Conservation (phyloP, 2,329 filamentous ascomycete species). For the Colletotrichum orchidophilum region DNA sequence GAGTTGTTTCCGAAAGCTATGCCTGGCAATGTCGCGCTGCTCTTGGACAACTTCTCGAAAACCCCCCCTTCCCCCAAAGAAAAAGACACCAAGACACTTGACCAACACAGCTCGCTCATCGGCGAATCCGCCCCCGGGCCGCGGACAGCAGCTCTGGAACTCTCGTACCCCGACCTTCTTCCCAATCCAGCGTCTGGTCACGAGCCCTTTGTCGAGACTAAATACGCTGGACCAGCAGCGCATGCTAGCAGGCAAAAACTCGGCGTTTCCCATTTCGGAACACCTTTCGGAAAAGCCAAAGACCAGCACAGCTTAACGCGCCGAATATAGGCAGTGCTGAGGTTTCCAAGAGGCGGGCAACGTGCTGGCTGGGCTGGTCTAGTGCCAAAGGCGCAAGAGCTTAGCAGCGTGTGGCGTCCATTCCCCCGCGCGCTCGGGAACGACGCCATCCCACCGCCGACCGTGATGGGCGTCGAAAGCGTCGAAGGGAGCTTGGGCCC, state of each 20-base stretch:
- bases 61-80: too few species aligned
- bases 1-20: too few species aligned
- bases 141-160: background rate
- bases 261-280: background rate
- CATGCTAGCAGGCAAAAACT: background rate
- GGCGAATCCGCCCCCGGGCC: background rate
- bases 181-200: background rate
- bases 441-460: background rate
- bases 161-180: background rate
- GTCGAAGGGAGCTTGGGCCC: background rate
- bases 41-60: too few species aligned
- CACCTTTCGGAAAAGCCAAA: background rate
- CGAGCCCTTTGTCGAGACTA: background rate
- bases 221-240: background rate
- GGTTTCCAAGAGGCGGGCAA: too few species aligned
- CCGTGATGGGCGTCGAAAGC: too few species aligned
- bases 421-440: background rate
- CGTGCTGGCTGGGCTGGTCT: conserved; percentile 7
- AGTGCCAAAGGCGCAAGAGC: background rate
- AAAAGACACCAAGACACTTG: background rate
- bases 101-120: background rate
- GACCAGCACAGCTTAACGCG: background rate
- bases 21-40: too few species aligned
- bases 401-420: background rate
- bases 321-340: conserved; percentile 5